Percentiles rank a stretch among this genome's conserved stretches.
These are phyloP conservation scores for Calonectria pseudoturangicola DNA, from an alignment of 2,329 filamentous ascomycete species.

Conservation along the genomic window DNA sequence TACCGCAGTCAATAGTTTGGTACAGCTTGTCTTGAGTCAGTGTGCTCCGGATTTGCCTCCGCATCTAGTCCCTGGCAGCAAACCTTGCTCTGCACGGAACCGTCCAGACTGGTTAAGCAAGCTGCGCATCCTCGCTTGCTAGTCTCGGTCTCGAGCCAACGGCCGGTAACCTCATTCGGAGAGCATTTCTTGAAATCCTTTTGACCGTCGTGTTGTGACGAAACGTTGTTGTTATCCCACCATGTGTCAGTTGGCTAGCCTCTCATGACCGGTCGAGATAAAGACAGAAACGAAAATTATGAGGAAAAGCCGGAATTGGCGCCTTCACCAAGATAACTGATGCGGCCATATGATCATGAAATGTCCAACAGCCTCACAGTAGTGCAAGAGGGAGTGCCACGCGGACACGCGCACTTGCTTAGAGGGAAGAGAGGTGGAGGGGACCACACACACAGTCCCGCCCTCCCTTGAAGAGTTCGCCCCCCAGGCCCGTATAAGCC, in stretches of 20 bases:
- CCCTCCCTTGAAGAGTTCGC: constrained; percentile 3
- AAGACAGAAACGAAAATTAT: constrained; percentile 11
- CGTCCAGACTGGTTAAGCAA: constrained; percentile 36
- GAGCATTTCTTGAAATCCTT: constrained; percentile 35
- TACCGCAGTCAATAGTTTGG: constrained; percentile 5
- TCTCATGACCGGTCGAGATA: constrained; percentile 36
- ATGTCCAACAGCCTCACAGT: constrained; percentile 20
- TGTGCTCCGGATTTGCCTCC: constrained; percentile 11
- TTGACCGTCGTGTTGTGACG: constrained; percentile 13
- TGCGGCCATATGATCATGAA: constrained; percentile 36
- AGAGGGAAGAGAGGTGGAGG: constrained; percentile 18
- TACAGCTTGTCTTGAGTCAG: constrained; percentile 8
- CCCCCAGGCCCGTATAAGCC: constrained; percentile 30
- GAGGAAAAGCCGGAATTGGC: constrained; percentile 26
- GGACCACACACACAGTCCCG: constrained; percentile 29
- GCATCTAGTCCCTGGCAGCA: constrained; percentile 30
- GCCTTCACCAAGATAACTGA: constrained; percentile 35
- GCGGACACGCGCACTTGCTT: constrained; percentile 34
- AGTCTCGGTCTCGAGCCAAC: constrained; percentile 46
- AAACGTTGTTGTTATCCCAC: not conserved
- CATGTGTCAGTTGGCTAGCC: constrained; percentile 21
- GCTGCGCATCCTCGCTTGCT: constrained; percentile 17
- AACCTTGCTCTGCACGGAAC: constrained; percentile 43
- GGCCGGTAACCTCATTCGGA: constrained; percentile 47
- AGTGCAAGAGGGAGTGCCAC: constrained; percentile 38